phyloP scores from a whole-genome alignment of 306 rosid genomes.

The Pueraria montana region DNA sequence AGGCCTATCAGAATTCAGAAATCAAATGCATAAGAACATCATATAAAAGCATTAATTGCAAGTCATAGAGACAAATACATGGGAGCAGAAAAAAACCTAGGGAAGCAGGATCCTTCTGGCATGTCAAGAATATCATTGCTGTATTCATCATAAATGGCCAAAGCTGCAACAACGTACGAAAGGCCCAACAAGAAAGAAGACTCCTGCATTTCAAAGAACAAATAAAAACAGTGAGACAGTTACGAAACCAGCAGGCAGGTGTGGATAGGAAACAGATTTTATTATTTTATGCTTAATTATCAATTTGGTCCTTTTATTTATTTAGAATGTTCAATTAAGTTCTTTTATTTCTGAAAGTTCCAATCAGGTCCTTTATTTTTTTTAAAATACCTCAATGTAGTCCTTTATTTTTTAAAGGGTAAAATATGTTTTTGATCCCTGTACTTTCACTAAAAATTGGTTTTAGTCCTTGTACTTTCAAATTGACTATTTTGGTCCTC shows the following conservation, averaged over 20 bases:
- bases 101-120: conserved; percentile 96
- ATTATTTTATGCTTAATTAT: too few relatives aligned
- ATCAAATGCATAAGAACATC: conserved; percentile 39
- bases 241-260: not conserved
- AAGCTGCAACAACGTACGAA: conserved; percentile 72
- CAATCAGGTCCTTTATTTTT: too few relatives aligned
- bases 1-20: conserved; percentile 59
- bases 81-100: conserved; percentile 71
- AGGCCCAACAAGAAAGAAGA: conserved; percentile 79
- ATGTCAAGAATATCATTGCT: conserved; percentile 92
- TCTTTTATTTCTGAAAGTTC: too few relatives aligned
- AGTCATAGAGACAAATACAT: conserved; percentile 21
- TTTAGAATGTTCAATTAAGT: too few relatives aligned
- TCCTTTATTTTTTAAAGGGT: too few relatives aligned
- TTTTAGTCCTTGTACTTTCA: too few relatives aligned
- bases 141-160: conserved; percentile 92
- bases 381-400: too few relatives aligned
- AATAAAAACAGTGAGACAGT: conserved; percentile 36
- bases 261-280: conserved; percentile 8
- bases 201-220: conserved; percentile 72
- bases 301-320: too few relatives aligned
- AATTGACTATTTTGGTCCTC: too few relatives aligned
- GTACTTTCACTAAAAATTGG: too few relatives aligned
- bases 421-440: too few relatives aligned
- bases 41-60: conserved; percentile 2